A percentile compares a stretch with the other conserved stretches of the same genome.
These are phyloP conservation scores for Musa troglodytarum DNA, from an alignment of 176 grass and related monocot genomes.

Conservation along the genomic window DNA sequence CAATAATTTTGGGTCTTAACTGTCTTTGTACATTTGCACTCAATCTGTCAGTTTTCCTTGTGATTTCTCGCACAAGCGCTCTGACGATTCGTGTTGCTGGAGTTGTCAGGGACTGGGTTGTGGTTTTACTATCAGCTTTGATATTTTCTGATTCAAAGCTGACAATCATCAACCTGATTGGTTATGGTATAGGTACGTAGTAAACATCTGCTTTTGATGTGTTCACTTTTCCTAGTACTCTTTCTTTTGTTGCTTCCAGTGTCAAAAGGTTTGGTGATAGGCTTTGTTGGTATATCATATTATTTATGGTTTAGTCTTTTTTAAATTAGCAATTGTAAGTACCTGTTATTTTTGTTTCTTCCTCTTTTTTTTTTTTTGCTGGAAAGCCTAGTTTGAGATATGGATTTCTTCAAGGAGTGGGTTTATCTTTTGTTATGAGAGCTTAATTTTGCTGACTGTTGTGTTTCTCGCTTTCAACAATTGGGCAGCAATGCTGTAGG, in stretches of 20 bases:
- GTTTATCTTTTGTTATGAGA: too few relatives aligned
- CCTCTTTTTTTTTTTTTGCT: neutral
- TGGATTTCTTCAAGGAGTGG: too few relatives aligned
- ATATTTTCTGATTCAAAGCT: conserved; percentile 92
- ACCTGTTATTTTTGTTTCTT: neutral
- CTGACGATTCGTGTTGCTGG: conserved; percentile 90
- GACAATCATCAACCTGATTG: conserved; percentile 86
- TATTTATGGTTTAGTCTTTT: neutral
- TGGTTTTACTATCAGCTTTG: conserved; percentile 81
- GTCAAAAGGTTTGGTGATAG: too few relatives aligned
- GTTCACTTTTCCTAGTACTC: neutral
- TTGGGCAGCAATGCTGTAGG: neutral
- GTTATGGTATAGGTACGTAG: conserved; percentile 90
- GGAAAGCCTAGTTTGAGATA: too few relatives aligned
- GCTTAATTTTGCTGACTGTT: too few relatives aligned
- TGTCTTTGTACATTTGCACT: conserved; percentile 93
- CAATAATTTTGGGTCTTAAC: conserved; percentile 78
- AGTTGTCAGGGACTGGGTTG: conserved; percentile 93
- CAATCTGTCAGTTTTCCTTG: conserved; percentile 94
- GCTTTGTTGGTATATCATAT: neutral
- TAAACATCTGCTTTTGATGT: neutral
- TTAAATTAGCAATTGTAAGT: neutral
- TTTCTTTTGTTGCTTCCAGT: neutral
- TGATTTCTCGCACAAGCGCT: conserved; percentile 92
- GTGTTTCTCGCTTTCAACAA: too few relatives aligned